Conservation (phyloP, 176 grass and related monocot species). For the Canna indica region DNA sequence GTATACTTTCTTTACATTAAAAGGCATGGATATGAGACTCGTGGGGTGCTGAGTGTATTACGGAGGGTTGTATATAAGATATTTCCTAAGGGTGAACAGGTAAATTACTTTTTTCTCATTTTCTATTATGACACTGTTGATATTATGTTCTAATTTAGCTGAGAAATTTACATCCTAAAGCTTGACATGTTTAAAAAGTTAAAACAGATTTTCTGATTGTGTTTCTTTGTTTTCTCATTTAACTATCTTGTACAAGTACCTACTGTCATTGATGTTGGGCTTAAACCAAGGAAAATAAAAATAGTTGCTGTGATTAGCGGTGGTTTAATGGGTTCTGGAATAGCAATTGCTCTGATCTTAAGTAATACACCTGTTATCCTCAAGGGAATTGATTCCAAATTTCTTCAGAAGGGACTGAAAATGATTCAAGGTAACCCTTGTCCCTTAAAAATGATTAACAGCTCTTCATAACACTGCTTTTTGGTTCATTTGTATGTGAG, state of each 20-base stretch:
- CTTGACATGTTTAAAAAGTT: neutral
- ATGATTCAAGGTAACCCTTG: conserved; percentile 89
- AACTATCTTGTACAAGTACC: conserved; percentile 53
- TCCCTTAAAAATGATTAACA: conserved; percentile 9
- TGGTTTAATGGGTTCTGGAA: conserved; percentile 98
- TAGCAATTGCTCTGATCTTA: conserved; percentile 88
- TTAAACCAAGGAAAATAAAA: conserved; percentile 82
- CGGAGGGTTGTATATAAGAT: no score
- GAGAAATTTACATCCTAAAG: neutral
- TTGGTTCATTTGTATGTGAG: no score
- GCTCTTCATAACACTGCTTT: neutral
- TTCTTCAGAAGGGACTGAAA: conserved; percentile 79
- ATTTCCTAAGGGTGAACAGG: no score
- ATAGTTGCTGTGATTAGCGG: conserved; percentile 94
- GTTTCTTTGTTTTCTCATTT: neutral
- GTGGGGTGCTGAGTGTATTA: no score
- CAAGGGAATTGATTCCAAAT: conserved; percentile 81
- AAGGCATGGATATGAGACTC: no score
- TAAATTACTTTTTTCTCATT: no score
- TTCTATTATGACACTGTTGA: neutral
- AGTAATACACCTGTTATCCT: conserved; percentile 73
- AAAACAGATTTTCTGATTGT: neutral
- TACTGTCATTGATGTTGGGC: conserved; percentile 76
- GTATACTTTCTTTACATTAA: no score
- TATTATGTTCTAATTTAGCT: neutral